Conservation (phyloP, 345 rosid genomes). For the Cardamine chenopodiifolia region DNA sequence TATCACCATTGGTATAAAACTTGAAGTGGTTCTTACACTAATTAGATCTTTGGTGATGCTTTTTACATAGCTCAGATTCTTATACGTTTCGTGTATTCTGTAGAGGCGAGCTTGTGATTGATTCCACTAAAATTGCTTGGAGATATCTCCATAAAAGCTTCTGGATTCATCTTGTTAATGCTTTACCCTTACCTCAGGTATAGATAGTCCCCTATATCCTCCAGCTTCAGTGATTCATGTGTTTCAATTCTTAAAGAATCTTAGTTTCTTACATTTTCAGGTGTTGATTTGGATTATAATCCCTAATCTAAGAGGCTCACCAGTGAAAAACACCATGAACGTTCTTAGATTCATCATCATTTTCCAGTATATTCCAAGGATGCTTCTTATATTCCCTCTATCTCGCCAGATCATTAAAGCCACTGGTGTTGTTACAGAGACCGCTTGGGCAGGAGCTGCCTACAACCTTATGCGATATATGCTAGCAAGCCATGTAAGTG, state of each 20-base stretch:
- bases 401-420: constrained; percentile 80
- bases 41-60: constrained; percentile 69
- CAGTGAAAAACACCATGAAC: constrained; percentile 79
- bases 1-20: constrained; percentile 58
- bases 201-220: neutral
- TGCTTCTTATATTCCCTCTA: constrained; percentile 73
- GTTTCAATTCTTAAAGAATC: neutral
- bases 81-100: constrained; percentile 77
- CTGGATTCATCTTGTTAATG: constrained; percentile 77
- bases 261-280: constrained; percentile 48
- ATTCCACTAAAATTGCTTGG: constrained; percentile 59
- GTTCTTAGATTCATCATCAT: constrained; percentile 82
- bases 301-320: constrained; percentile 72
- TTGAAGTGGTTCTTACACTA: constrained; percentile 63
- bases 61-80: constrained; percentile 73
- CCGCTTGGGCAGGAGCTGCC: constrained; percentile 98
- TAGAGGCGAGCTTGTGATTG: constrained; percentile 87
- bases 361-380: constrained; percentile 77
- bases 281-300: constrained; percentile 77
- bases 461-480: constrained; percentile 88
- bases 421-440: constrained; percentile 84
- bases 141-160: constrained; percentile 60
- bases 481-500: constrained; percentile 96
- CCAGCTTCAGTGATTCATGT: neutral
- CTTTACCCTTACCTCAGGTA: constrained; percentile 94